Evolutionary conservation across 352 stramenopile species (phyloP).

Genomic region (Phytophthora cajani): DNA sequence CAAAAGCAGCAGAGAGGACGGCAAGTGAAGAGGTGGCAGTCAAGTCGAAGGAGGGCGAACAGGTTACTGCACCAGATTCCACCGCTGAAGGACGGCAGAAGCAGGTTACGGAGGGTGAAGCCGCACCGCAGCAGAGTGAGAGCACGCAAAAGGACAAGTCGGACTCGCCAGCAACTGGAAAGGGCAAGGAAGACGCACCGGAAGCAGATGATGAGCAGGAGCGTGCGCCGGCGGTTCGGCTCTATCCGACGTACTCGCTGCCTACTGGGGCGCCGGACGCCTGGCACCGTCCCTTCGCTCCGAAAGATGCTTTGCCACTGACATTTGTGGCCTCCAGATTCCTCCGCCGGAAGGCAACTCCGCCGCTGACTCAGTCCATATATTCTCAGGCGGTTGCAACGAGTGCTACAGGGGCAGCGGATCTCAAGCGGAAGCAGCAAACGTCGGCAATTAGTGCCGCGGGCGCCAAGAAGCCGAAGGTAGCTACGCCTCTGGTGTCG

Average conservation of each 20-base stretch:
- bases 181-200: background rate
- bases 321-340: constrained; percentile 70
- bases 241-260: constrained; percentile 62
- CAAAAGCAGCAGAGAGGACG: background rate
- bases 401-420: constrained; percentile 2
- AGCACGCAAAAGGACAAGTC: constrained; percentile 1
- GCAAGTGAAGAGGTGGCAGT: background rate
- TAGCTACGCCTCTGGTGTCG: constrained; percentile 10
- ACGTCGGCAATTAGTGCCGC: constrained; percentile 4
- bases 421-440: constrained; percentile 35
- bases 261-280: constrained; percentile 40
- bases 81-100: background rate
- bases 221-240: constrained; percentile 11
- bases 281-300: constrained; percentile 52
- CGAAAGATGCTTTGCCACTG: constrained; percentile 52
- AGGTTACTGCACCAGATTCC: background rate
- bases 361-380: background rate
- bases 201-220: constrained; percentile 7
- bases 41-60: background rate
- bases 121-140: background rate
- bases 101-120: background rate
- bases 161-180: background rate
- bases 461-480: constrained; percentile 17
- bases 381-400: background rate
- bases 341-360: constrained; percentile 45